These are phyloP conservation scores for Epichloe baconii DNA, from an alignment of 2,329 filamentous ascomycete species.

Conservation along the genomic window DNA sequence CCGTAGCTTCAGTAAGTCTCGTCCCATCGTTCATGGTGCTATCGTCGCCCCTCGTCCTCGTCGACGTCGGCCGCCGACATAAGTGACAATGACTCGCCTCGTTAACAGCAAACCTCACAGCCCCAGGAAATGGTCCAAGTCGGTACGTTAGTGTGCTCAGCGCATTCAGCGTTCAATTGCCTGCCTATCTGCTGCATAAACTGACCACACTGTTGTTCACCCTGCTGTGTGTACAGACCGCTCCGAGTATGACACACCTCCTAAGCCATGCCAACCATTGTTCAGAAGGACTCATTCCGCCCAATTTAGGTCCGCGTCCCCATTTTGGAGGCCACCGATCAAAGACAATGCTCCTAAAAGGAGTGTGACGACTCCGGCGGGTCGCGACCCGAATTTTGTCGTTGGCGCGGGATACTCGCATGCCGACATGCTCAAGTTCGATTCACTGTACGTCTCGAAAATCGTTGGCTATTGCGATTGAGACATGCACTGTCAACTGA, in stretches of 20 bases:
- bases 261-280: slow-evolving; percentile 5
- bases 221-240: slow-evolving; percentile 32
- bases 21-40: not conserved
- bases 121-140: slow-evolving; percentile 98
- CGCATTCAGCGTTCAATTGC: not conserved
- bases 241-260: slow-evolving; percentile 41
- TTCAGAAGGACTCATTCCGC: slow-evolving; percentile 15
- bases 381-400: slow-evolving; percentile 56
- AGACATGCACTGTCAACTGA: not conserved
- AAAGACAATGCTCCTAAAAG: slow-evolving; percentile 40
- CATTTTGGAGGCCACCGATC: slow-evolving; percentile 67
- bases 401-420: slow-evolving; percentile 95
- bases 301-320: slow-evolving; percentile 57
- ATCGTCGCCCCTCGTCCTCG: not conserved
- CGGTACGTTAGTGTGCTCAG: slow-evolving; percentile 45
- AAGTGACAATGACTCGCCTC: slow-evolving; percentile 4
- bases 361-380: slow-evolving; percentile 23
- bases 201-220: slow-evolving; percentile 7
- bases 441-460: slow-evolving; percentile 49
- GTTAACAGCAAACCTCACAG: slow-evolving; percentile 26
- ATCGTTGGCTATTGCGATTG: not conserved
- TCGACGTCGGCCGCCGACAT: not conserved
- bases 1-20: slow-evolving; percentile 52
- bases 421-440: slow-evolving; percentile 83
- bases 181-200: not conserved